A percentile compares a stretch with the other conserved stretches of the same genome.
Evolutionary conservation across 2,329 filamentous ascomycete genomes (phyloP).

Genomic region (Paecilomyces formosus): DNA sequence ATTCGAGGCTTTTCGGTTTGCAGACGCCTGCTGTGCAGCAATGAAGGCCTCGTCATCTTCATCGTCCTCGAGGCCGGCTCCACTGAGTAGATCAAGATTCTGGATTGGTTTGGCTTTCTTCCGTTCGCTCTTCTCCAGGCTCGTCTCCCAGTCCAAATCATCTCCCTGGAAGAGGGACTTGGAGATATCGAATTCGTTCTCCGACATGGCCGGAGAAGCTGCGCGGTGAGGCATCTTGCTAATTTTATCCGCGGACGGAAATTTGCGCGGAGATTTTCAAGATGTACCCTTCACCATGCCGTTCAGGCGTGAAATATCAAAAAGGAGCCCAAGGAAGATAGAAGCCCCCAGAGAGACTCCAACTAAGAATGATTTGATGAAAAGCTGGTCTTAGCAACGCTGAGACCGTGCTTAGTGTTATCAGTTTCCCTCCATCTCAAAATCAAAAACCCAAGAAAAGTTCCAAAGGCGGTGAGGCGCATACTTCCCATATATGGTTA

Average conservation of each 20-base stretch:
- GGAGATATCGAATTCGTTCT: constrained; percentile 87
- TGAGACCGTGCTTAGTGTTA: background rate
- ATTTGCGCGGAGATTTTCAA: background rate
- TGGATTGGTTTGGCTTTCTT: constrained; percentile 35
- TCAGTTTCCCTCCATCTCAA: constrained; percentile 7
- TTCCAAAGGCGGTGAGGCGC: constrained; percentile 22
- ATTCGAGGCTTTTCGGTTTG: constrained; percentile 77
- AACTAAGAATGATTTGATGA: background rate
- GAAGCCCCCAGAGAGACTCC: background rate
- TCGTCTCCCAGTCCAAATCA: constrained; percentile 38
- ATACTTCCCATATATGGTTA: background rate
- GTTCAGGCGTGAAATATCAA: background rate
- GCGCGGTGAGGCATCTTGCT: constrained; percentile 61
- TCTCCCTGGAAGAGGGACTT: constrained; percentile 63
- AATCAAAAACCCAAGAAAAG: constrained; percentile 12
- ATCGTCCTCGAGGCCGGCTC: constrained; percentile 50
- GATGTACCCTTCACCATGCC: background rate
- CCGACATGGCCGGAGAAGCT: constrained; percentile 74
- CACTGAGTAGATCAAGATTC: constrained; percentile 51
- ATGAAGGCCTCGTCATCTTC: constrained; percentile 79
- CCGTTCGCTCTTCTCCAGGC: constrained; percentile 28
- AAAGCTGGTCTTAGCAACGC: constrained; percentile 1
- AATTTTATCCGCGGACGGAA: background rate
- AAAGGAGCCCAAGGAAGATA: background rate
- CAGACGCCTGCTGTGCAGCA: constrained; percentile 74